Percentiles rank a stretch among this genome's conserved stretches.
These are phyloP conservation scores for Lasiosphaeriaceae sp. DNA, from an alignment of 495 filamentous ascomycete species.

Conservation along the genomic window DNA sequence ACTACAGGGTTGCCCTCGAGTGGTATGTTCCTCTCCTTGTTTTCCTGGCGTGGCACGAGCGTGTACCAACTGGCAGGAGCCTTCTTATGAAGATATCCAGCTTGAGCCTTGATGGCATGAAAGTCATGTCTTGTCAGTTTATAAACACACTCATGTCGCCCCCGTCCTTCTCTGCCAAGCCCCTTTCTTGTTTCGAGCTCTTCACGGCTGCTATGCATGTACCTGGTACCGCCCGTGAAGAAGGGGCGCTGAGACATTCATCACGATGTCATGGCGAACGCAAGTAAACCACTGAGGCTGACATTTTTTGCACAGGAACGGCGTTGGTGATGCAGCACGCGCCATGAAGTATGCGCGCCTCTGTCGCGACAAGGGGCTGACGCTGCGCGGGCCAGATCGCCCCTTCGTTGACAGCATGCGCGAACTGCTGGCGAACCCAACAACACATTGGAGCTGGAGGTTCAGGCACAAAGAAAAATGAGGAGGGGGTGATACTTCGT, in stretches of 20 bases:
- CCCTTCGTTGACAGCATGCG: conserved; percentile 32
- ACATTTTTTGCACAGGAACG: conserved; percentile 13
- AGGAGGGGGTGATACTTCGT: conserved; percentile 1
- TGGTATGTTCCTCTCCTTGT: conserved; percentile 6
- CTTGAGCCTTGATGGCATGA: no score
- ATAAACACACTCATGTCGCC: no score
- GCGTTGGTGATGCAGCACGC: conserved; percentile 24
- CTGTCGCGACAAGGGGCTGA: conserved; percentile 22
- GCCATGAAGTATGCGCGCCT: conserved; percentile 24
- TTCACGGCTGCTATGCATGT: no score
- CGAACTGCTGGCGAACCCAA: conserved; percentile 22
- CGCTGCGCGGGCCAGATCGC: conserved; percentile 25
- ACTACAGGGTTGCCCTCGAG: conserved; percentile 34
- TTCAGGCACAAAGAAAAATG: conserved; percentile 16
- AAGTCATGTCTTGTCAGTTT: no score
- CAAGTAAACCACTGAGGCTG: not conserved
- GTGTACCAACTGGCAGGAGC: no score
- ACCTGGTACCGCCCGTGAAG: no score
- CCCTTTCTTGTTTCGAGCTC: no score
- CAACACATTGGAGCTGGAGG: conserved; percentile 28
- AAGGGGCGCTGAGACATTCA: not conserved
- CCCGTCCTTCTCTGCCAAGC: no score
- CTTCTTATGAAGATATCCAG: not conserved
- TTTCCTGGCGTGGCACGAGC: no score
- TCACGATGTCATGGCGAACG: not conserved